Evolutionary conservation across 371 early-diverging fungal genomes (phyloP).

Genomic region (Lichtheimia corymbifera): DNA sequence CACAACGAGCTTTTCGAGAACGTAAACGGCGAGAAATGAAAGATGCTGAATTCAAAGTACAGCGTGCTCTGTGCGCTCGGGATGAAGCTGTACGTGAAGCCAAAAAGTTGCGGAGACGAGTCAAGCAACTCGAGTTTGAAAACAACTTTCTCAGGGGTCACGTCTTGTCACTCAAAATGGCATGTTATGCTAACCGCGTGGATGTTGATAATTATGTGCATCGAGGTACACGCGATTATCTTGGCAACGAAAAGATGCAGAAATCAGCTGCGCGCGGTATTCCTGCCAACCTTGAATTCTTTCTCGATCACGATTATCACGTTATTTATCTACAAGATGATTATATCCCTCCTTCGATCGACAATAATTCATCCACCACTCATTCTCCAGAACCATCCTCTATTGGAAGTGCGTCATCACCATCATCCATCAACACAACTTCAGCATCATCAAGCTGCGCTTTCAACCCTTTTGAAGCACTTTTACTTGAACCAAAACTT

Average conservation of each 20-base stretch:
- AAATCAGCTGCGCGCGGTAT: constrained; percentile 30
- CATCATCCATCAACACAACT: background rate
- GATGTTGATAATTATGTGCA: constrained; percentile 38
- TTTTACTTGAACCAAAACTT: background rate
- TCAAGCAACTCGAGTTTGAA: constrained; percentile 33
- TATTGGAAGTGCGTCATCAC: constrained; percentile 13
- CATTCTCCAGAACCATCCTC: background rate
- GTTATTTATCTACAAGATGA: constrained; percentile 23
- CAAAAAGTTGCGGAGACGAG: constrained; percentile 12
- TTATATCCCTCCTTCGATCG: constrained; percentile 2
- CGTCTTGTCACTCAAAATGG: constrained; percentile 33
- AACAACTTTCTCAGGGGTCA: constrained; percentile 35
- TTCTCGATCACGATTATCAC: constrained; percentile 26
- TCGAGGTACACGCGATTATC: constrained; percentile 27
- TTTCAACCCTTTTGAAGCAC: background rate
- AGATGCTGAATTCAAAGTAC: constrained; percentile 39
- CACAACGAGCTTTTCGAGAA: constrained; percentile 36
- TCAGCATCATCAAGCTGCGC: background rate
- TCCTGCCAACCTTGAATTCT: constrained; percentile 42
- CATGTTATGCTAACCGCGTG: constrained; percentile 34
- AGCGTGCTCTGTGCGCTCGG: constrained; percentile 21
- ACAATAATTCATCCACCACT: background rate
- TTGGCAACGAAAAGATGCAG: constrained; percentile 34
- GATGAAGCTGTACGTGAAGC: constrained; percentile 27
- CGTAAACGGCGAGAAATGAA: constrained; percentile 38